Conservation (phyloP, 139 green algal species). For the Picochlorum costavermella region DNA sequence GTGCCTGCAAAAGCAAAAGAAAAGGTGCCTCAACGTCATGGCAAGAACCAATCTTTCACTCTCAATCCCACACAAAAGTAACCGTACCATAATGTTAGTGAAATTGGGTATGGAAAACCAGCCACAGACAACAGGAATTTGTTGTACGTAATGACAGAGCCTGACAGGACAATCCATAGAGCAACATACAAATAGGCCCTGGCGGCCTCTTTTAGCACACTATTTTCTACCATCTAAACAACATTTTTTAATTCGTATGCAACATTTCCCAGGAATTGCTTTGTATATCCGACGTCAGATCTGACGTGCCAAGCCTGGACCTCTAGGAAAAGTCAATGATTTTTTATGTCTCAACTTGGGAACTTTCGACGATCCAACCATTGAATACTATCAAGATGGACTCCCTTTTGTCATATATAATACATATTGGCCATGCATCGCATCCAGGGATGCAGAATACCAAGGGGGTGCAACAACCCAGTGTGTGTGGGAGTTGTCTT, state of each 20-base stretch:
- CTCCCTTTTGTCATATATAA: too few relatives aligned
- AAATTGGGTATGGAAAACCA: slow-evolving; percentile 85
- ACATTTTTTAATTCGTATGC: background rate
- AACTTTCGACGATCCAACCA: too few relatives aligned
- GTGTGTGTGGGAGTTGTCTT: too few relatives aligned
- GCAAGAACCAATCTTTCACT: background rate
- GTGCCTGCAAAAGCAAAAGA: slow-evolving; percentile 50
- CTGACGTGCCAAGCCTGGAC: too few relatives aligned
- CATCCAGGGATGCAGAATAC: too few relatives aligned
- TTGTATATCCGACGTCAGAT: too few relatives aligned
- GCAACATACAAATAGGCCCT: background rate
- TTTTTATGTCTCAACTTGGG: too few relatives aligned
- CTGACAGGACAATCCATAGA: slow-evolving; percentile 10
- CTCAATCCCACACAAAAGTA: background rate
- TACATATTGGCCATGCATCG: too few relatives aligned
- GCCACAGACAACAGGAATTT: slow-evolving; percentile 79
- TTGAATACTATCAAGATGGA: too few relatives aligned
- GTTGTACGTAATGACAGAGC: slow-evolving; percentile 87
- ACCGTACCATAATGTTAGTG: slow-evolving; percentile 53
- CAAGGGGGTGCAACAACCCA: too few relatives aligned
- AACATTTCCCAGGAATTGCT: background rate
- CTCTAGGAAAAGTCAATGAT: too few relatives aligned
- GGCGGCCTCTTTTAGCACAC: background rate
- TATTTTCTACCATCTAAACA: background rate
- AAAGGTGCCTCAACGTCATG: background rate